Base-by-base conservation (phyloP, 768 basidiomycete species). In the Myochromella boudieri region DNA sequence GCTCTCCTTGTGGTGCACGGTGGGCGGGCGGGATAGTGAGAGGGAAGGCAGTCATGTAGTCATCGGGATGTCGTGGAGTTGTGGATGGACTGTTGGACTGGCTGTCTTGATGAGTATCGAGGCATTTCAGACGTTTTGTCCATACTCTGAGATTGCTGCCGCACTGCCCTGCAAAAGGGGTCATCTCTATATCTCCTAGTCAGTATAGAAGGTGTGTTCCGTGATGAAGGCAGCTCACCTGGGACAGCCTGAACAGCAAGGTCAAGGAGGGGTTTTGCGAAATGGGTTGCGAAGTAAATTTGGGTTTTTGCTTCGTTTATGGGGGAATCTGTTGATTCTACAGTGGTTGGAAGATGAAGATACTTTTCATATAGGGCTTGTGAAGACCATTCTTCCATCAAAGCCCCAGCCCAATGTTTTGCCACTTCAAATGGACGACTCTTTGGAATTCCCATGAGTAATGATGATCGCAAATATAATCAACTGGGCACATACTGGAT, bases 341-440 rank as follows among this genome's bases (percentile, higher is more conserved):
- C 75, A n/a, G 82, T 85, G 11, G 77, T 69, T 14, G 86, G 84
- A 24, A 98, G 72, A 27, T 82, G 76, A 44, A 92, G 80, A 44
- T 83, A 78, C 52, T 80, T 76, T 64, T 99, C 97, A 3, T 97
- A 77, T n/a, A 76, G 71, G 1, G 92, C 88, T 65, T 99, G 97
- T 9, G 81, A 82, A 6, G 81, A 75, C 97, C 97, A 98, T 68
- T 99, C 97, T 44, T 84, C 75, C 67, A 87, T 80, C 29, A 99
- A 68, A 2, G 91, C 93, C 11, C 81, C 74, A 6, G 94, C 93
- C 97, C 97, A 99, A 53, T 91, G 84, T 58, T 89, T 82, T 3
- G 92, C 91, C 11, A 97, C 90, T n/a, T 81, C 72, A 53, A 91
- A 89, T 1, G 97, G 95, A 15, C 95, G 93, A 53, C 87, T 86